These are phyloP conservation scores for Botrytis fragariae DNA, from an alignment of 2,329 filamentous ascomycete genomes.

Conservation along the genomic window DNA sequence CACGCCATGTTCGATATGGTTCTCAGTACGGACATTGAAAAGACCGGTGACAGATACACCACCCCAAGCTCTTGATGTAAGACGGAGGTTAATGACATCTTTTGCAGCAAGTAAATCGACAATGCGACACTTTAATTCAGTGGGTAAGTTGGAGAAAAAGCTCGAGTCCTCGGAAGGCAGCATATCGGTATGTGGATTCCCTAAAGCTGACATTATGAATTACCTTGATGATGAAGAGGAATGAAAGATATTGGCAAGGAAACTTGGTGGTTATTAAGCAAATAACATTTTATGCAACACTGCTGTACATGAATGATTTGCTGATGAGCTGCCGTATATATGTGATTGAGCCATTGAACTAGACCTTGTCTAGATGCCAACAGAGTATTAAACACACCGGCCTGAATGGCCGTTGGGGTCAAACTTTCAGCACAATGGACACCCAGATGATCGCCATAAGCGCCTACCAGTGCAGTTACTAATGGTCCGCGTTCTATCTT, in stretches of 20 bases:
- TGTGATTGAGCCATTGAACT: no score
- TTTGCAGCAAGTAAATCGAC: constrained; percentile 10
- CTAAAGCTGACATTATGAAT: neutral
- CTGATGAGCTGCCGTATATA: neutral
- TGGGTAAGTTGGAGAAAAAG: neutral
- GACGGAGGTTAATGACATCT: constrained; percentile 13
- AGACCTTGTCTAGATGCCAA: neutral
- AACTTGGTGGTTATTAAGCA: neutral
- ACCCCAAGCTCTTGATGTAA: neutral
- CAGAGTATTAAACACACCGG: neutral
- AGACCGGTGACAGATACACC: constrained; percentile 9
- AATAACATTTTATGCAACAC: no score
- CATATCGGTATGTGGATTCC: no score
- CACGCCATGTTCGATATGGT: neutral
- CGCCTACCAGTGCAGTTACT: neutral
- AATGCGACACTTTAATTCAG: constrained; percentile 10
- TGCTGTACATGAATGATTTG: no score
- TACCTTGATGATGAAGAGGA: no score
- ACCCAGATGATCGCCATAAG: neutral
- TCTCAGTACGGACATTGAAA: constrained; percentile 1
- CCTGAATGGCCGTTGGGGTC: neutral
- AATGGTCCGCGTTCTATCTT: no score
- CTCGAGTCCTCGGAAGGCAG: neutral
- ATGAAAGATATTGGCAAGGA: neutral
- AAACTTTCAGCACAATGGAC: no score